A percentile compares a stretch with the other conserved stretches of the same genome.
Conservation (phyloP, 208 protist genomes). For the Leishmania major region DNA sequence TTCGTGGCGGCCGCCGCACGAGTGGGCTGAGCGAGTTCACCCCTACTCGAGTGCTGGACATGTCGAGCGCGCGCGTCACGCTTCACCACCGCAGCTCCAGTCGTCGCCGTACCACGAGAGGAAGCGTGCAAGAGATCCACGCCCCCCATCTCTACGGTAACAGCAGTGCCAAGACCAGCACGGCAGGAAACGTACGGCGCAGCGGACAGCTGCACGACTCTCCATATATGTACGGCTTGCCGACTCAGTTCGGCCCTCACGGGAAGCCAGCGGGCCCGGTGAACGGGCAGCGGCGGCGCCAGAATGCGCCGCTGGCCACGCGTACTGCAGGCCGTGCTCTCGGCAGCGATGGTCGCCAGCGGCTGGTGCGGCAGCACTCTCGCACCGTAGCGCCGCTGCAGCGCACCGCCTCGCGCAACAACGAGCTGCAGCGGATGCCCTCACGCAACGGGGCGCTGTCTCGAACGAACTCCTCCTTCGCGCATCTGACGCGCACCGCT, state of each 20-base stretch:
- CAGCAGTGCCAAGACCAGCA: not conserved
- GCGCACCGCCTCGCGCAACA: slow-evolving; percentile 10
- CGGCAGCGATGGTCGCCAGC: slow-evolving; percentile 19
- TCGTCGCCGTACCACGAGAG: slow-evolving; percentile 21
- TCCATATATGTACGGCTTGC: slow-evolving; percentile 10
- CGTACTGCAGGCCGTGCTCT: slow-evolving; percentile 47
- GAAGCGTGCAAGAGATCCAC: slow-evolving; percentile 26
- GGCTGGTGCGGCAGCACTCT: slow-evolving; percentile 13
- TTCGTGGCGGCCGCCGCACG: slow-evolving; percentile 12
- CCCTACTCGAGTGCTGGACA: slow-evolving; percentile 26
- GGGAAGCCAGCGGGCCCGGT: not conserved
- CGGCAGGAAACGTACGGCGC: slow-evolving; percentile 11
- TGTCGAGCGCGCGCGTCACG: slow-evolving; percentile 28
- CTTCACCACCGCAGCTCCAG: slow-evolving; percentile 18
- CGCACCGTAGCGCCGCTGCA: slow-evolving; percentile 23
- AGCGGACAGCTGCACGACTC: slow-evolving; percentile 26
- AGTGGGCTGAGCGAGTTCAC: slow-evolving; percentile 27
- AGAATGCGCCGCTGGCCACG: slow-evolving; percentile 20
- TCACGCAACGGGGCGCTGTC: slow-evolving; percentile 11
- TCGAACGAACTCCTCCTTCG: slow-evolving; percentile 20
- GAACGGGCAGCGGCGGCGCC: slow-evolving; percentile 19
- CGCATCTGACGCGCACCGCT: slow-evolving; percentile 14
- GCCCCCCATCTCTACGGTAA: slow-evolving; percentile 33
- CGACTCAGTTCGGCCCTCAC: slow-evolving; percentile 14
- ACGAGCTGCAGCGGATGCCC: slow-evolving; percentile 17